phyloP scores from a whole-genome alignment of 2,329 filamentous ascomycete genomes.

The Talaromyces verruculosus region DNA sequence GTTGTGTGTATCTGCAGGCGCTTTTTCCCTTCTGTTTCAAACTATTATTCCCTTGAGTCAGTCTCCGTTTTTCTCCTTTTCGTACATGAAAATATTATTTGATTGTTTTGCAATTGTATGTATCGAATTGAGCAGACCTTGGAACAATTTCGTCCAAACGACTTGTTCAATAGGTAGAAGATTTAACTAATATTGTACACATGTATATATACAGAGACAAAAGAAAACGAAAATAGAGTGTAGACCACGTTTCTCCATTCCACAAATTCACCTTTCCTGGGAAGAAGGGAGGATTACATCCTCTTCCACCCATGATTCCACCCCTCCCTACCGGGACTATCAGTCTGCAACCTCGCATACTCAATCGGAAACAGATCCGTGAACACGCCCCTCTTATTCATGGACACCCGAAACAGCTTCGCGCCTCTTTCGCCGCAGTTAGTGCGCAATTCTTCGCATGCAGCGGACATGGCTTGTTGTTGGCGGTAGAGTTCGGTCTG shows the following conservation, averaged over 20 bases:
- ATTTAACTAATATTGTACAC: slow-evolving; percentile 5
- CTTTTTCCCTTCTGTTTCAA: neutral
- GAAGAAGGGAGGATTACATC: slow-evolving; percentile 21
- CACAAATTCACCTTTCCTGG: neutral
- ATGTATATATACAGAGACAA: slow-evolving; percentile 17
- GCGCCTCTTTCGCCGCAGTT: slow-evolving; percentile 48
- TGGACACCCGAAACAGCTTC: slow-evolving; percentile 77
- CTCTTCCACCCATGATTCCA: slow-evolving; percentile 95
- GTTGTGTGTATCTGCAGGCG: slow-evolving; percentile 11
- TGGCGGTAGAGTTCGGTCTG: slow-evolving; percentile 72
- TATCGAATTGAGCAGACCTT: neutral
- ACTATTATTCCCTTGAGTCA: neutral
- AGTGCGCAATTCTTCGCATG: slow-evolving; percentile 77
- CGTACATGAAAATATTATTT: neutral
- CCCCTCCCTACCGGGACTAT: slow-evolving; percentile 72
- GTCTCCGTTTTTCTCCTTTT: neutral
- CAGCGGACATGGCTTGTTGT: slow-evolving; percentile 78
- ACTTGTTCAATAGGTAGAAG: neutral
- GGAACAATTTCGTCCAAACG: neutral
- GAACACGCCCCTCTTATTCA: slow-evolving; percentile 87
- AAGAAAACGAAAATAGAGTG: neutral
- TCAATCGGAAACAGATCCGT: slow-evolving; percentile 79
- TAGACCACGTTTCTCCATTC: too few relatives aligned
- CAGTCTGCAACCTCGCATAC: slow-evolving; percentile 72
- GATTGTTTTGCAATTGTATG: neutral